Conservation (phyloP, 176 grass and related monocot genomes). For the Avena insularis region DNA sequence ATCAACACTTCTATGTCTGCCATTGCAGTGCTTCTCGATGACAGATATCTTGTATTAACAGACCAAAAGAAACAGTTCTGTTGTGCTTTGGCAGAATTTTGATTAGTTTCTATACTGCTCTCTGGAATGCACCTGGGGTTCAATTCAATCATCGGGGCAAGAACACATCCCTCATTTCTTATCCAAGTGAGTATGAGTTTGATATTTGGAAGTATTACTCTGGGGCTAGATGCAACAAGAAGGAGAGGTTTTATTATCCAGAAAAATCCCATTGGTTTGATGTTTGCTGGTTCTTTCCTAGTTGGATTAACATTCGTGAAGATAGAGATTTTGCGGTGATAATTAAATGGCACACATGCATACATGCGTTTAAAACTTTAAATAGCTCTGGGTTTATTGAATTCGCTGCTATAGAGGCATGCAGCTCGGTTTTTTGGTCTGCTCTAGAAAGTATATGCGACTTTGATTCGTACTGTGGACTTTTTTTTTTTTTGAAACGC, state of each 20-base stretch:
- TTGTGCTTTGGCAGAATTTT: conserved; percentile 2
- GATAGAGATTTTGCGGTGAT: neutral
- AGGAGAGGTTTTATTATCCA: neutral
- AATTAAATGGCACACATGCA: neutral
- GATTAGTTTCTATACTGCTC: neutral
- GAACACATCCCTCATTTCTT: neutral
- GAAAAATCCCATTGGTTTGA: neutral
- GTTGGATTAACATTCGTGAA: neutral
- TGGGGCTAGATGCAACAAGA: neutral
- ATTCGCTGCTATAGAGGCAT: neutral
- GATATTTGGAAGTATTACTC: neutral
- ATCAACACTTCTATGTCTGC: neutral
- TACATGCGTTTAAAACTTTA: neutral
- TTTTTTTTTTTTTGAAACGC: too few relatives aligned
- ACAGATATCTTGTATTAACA: neutral
- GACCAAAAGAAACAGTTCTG: neutral
- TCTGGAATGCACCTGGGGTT: neutral
- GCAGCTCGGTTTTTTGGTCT: neutral
- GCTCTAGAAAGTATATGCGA: neutral
- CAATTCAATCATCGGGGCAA: neutral
- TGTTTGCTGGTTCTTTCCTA: conserved; percentile 2
- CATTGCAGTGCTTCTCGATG: neutral
- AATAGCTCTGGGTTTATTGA: neutral
- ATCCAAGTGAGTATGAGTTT: neutral
- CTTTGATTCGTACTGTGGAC: conserved; percentile 1